Evolutionary conservation across 164 flowering plant genomes (phyloP).

Genomic region (Paratinospora sagittata): DNA sequence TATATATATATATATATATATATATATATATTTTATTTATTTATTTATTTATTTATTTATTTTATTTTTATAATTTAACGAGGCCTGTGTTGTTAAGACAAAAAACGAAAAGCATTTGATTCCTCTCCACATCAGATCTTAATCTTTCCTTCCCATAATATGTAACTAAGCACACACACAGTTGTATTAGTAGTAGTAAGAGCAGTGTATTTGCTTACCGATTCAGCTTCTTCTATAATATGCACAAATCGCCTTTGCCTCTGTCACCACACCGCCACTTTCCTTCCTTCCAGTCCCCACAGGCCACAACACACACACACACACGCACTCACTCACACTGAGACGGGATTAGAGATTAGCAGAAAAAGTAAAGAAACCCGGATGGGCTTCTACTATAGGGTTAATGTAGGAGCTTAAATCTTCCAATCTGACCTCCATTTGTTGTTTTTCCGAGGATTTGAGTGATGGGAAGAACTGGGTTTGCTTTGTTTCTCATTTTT

Average conservation of each 20-base stretch:
- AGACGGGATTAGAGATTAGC: too few species aligned
- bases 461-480: constrained; percentile 36
- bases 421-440: constrained; percentile 5
- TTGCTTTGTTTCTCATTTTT: constrained; percentile 33
- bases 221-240: neutral
- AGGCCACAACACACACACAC: too few species aligned
- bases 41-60: too few species aligned
- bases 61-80: too few species aligned
- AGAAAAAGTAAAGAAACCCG: constrained; percentile 14
- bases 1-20: too few species aligned
- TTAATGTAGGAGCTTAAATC: constrained; percentile 27
- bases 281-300: neutral
- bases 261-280: constrained; percentile 11
- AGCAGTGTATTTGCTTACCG: neutral
- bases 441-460: neutral
- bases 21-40: too few species aligned
- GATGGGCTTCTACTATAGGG: constrained; percentile 24
- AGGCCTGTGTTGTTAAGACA: constrained; percentile 8
- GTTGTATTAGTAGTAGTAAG: too few species aligned
- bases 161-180: neutral
- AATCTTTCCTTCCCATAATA: too few species aligned
- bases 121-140: constrained; percentile 10
- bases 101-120: constrained; percentile 22
- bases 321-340: neutral
- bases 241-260: constrained; percentile 5